Evolutionary conservation across 768 basidiomycete genomes (phyloP).

Genomic region (Trametes villosa): DNA sequence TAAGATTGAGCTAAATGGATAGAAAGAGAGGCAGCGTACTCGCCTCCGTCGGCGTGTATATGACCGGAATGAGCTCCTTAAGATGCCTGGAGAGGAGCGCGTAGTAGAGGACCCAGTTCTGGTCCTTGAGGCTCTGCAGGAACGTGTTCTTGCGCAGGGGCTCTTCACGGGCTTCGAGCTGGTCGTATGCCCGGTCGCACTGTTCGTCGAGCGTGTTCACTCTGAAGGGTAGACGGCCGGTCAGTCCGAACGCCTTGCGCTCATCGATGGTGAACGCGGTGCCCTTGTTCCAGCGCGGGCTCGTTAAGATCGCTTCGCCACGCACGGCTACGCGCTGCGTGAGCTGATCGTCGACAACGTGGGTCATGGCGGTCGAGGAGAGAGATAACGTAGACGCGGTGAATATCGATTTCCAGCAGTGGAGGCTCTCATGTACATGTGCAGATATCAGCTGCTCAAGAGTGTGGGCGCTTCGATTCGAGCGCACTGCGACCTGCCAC

Average conservation of each 20-base stretch:
- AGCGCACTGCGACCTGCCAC: not conserved
- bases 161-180: constrained; percentile 46
- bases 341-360: constrained; percentile 8
- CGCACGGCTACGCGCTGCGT: constrained; percentile 51
- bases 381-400: not conserved
- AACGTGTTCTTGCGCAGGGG: constrained; percentile 73
- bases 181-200: constrained; percentile 71
- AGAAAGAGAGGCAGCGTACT: constrained; percentile 16
- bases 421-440: not conserved
- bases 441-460: no score
- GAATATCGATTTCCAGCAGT: not conserved
- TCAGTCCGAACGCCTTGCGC: constrained; percentile 66
- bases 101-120: constrained; percentile 86
- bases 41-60: constrained; percentile 85
- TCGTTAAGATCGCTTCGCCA: constrained; percentile 64
- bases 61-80: constrained; percentile 59
- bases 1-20: not conserved
- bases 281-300: constrained; percentile 80
- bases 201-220: constrained; percentile 74
- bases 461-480: no score
- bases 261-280: constrained; percentile 74
- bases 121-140: constrained; percentile 72
- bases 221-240: constrained; percentile 39
- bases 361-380: constrained; percentile 15
- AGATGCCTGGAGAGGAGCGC: constrained; percentile 51